Evolutionary conservation across 345 rosid species (phyloP).

Genomic region (Bruguiera sexangula): DNA sequence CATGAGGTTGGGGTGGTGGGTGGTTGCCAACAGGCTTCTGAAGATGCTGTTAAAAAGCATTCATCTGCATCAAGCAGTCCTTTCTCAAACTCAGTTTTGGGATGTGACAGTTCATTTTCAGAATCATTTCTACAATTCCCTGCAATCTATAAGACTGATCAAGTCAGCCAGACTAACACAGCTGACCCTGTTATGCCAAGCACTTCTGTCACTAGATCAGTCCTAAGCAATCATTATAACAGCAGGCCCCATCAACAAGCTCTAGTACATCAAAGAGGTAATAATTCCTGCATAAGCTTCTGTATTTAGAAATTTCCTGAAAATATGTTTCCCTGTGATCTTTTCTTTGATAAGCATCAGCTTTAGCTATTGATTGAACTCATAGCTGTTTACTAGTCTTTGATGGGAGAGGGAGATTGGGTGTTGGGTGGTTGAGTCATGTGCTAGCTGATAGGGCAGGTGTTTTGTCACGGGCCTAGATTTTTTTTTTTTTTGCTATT

Average conservation of each 20-base stretch:
- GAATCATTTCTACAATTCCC: slow-evolving; percentile 53
- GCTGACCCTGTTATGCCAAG: slow-evolving; percentile 38
- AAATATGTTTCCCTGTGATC: not conserved
- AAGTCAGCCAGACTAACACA: slow-evolving; percentile 36
- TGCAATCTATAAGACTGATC: slow-evolving; percentile 52
- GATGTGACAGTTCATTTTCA: slow-evolving; percentile 42
- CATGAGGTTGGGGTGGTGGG: slow-evolving; percentile 88
- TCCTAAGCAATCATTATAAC: slow-evolving; percentile 44
- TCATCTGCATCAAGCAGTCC: slow-evolving; percentile 39
- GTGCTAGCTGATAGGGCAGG: not conserved
- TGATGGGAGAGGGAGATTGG: not conserved
- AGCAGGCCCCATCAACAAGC: slow-evolving; percentile 52
- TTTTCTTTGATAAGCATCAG: not conserved
- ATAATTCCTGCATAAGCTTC: not conserved
- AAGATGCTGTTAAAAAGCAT: slow-evolving; percentile 43
- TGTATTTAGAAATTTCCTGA: not conserved
- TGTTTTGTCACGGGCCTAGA: too few species aligned
- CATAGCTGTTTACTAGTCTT: not conserved
- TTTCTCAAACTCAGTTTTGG: slow-evolving; percentile 43
- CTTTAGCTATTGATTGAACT: too few species aligned
- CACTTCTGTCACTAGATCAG: slow-evolving; percentile 42
- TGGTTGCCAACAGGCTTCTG: slow-evolving; percentile 50
- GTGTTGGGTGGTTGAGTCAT: not conserved
- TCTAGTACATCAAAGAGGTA: slow-evolving; percentile 62
- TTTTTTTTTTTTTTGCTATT: too few species aligned